Conservation (phyloP, 768 basidiomycete genomes). For the Gloeophyllum trabeum region DNA sequence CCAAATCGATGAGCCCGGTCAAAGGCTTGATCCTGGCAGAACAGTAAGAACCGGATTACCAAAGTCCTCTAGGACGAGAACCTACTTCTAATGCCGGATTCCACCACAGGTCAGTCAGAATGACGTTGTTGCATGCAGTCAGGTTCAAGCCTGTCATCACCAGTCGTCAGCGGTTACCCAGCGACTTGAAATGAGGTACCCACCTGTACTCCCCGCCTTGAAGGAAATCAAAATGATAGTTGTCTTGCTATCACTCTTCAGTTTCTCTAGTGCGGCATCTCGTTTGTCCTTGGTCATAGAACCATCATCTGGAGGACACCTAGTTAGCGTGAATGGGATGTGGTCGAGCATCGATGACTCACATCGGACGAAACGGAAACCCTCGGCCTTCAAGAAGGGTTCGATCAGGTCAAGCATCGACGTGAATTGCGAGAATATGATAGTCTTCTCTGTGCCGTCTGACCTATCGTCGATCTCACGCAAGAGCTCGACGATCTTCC, state of each 20-base stretch:
- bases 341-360: conserved; percentile 23
- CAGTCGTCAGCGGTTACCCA: conserved; percentile 2
- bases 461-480: conserved; percentile 47
- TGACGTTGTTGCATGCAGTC: conserved; percentile 89
- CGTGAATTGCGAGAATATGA: conserved; percentile 93
- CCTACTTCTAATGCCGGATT: conserved; percentile 76
- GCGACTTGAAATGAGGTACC: not conserved
- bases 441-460: conserved; percentile 73
- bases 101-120: conserved; percentile 94
- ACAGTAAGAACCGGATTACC: not conserved
- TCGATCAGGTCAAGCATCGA: conserved; percentile 79
- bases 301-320: conserved; percentile 67
- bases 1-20: conserved; percentile 88
- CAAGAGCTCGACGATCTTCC: conserved; percentile 70
- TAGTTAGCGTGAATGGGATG: conserved; percentile 6
- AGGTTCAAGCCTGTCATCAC: conserved; percentile 62
- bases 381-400: conserved; percentile 63
- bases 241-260: conserved; percentile 44
- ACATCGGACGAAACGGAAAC: conserved; percentile 80
- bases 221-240: conserved; percentile 90
- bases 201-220: conserved; percentile 92
- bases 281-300: conserved; percentile 71
- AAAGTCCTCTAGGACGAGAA: conserved; percentile 9
- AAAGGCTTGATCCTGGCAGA: conserved; percentile 75
- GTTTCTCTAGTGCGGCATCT: conserved; percentile 61